Conservation (phyloP, 805 yeast species). For the Torulaspora indica region DNA sequence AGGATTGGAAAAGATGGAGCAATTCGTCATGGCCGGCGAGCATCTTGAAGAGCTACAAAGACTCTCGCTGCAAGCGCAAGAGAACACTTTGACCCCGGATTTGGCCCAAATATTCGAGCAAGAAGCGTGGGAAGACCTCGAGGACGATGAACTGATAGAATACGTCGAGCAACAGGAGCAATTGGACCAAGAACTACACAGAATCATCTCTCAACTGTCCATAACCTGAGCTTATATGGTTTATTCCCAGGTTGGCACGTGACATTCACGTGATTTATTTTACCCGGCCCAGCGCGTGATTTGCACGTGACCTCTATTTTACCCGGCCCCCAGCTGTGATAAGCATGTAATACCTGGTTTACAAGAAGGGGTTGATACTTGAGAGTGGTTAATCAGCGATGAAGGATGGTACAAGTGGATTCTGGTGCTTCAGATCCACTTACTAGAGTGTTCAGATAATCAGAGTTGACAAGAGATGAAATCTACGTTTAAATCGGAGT, state of each 20-base stretch:
- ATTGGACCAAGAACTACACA: conserved; percentile 22
- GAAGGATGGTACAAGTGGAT: not conserved
- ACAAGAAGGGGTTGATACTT: conserved; percentile 7
- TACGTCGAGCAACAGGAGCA: conserved; percentile 18
- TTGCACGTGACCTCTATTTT: not conserved
- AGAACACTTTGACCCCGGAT: conserved; percentile 21
- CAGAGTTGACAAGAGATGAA: conserved; percentile 24
- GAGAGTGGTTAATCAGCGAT: not conserved
- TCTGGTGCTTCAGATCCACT: conserved; percentile 1
- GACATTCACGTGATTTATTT: too few relatives aligned
- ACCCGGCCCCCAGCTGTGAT: conserved; percentile 4
- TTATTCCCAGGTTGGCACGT: too few relatives aligned
- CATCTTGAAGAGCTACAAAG: conserved; percentile 14
- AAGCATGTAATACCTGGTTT: not conserved
- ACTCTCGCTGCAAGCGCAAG: conserved; percentile 20
- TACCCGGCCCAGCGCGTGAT: not conserved
- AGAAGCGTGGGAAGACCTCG: conserved; percentile 19
- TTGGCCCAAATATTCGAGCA: conserved; percentile 19
- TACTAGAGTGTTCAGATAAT: conserved; percentile 2
- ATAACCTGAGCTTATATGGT: not conserved
- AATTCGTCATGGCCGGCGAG: conserved; percentile 28
- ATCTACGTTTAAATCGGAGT: conserved; percentile 50
- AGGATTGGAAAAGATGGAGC: conserved; percentile 29
- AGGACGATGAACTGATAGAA: conserved; percentile 30
- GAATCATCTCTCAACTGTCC: conserved; percentile 13